Base-by-base conservation (phyloP, 2,329 filamentous ascomycete species). In the Xylaria sp. region DNA sequence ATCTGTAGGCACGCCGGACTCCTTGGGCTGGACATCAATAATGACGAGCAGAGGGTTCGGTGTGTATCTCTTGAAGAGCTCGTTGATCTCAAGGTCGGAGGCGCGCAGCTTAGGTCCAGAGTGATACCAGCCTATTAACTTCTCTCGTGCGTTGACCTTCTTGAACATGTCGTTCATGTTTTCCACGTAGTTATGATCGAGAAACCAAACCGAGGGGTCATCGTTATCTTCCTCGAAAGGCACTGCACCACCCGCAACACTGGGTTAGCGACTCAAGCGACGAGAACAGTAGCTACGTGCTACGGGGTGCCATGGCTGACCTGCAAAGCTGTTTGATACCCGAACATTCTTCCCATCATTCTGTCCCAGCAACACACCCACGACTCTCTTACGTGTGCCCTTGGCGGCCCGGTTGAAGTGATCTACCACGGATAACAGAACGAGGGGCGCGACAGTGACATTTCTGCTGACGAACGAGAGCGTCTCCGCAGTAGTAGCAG, bases 81-180 rank as follows among this genome's bases (percentile, higher is more conserved):
- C 96, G 84, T 99, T 99, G 91, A 99, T 97, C 85, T 98, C 93
- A 75, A 99, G 85, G 86, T 99, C 96, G 55, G 96, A 98, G 65
- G 94, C 95, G 80, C 96, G 91, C 78, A 99, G 87, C 87, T 98
- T 99, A 48, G 96, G 96, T 51, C 96, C 96, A 23, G 96, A 97
- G 84, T 99, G 96, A 83, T 99, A 99, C 96, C 96, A 99, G 79
- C 96, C 96, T 87, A 99, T 97, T 81, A 99, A 88, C 90, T 98
- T 98, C 86, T 99, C 96, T 73, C 93, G 88, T 70, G 96, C 96
- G 85, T 99, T 99, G 87, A 99, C 94, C 85, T 98, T 98, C 87
- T 99, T 99, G 89, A 99, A 99, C 96, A 99, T 99, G 83, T 98
- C 96, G 84, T 96, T 97, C 96, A 99, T 99, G 76, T 92, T 93